Evolutionary conservation across 2,329 filamentous ascomycete genomes (phyloP), one percentile per base, ranked within the genome.

Genomic region (Microsporum ferrugineum): DNA sequence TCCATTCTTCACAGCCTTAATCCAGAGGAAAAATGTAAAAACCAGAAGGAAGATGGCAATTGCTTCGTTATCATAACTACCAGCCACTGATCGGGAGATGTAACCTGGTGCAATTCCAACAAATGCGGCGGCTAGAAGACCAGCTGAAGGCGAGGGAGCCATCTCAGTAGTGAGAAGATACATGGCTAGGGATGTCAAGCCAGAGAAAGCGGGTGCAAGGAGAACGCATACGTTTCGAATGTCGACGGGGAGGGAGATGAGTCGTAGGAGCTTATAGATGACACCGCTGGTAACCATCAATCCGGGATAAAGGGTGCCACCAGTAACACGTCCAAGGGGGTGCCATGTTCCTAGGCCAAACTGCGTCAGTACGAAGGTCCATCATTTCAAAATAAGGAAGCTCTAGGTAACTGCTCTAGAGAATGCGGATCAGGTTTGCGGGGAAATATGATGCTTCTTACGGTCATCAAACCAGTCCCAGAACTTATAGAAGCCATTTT

Each of bases 381-480:
- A 36, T 2, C 6, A 6, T 10, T 5, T 34, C 17, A n/a, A n/a
- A 6, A 4, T 17, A n/a, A 36, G n/a, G 14, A 38, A 23, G 17
- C 17, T 23, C 17, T 23, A 51, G 38, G 7, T n/a, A 12, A 31
- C 23, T 33, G 23, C 29, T 14, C 10, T 2, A 27, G 23, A 34
- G 29, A 34, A 34, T 14, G 31, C 31, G 29, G 31, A 23, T 23
- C 17, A 23, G 17, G 17, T 23, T 23, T 23, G 27, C 6, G 7
- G 27, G 27, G 58, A n/a, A 17, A 27, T 43, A 73, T 12, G 27
- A 23, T 27, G 43, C 17, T 47, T 29, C 84, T 65, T 80, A 87
- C 94, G 87, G 80, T 99, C 94, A 77, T 99, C 94, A 72, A 99
- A 99, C 94, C 94, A 99, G 76, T 99, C 92, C 94, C 94, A 99